Evolutionary conservation across 163 green algal species (phyloP), one percentile per base, ranked within the genome.

Genomic region (Chloromonas sp.): DNA sequence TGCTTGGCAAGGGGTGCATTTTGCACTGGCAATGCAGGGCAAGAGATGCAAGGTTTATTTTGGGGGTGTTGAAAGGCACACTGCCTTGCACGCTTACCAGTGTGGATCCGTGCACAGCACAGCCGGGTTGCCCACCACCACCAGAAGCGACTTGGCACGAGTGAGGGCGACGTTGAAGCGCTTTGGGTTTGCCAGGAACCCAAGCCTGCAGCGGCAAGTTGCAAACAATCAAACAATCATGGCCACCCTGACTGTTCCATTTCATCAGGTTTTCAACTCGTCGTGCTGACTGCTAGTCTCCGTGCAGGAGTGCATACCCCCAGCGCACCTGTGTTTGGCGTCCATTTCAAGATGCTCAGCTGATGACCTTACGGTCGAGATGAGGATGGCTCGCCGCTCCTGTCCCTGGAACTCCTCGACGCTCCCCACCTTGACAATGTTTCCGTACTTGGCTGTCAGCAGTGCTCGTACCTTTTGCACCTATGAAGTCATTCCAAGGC

Each of bases 81-180:
- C 71, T 14, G 5, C 13, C 5, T 59, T 36, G 13, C 61, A 15
- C 14, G 57, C 60, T 3, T 74, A 79, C 87, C 87, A 90, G 70
- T 87, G 13, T 1, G 61, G 81, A 79, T 88, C 87, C 3, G 59
- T 2, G 13, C 58, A 70, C 71, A 90, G 83, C 82, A 92, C 87
- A n/a, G 84, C 61, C 8, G 87, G 85, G 78, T 92, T 89, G 78
- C 90, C 90, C 70, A 93, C 86, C 60, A 92, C 80, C 2, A 92
- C 79, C 70, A 93, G 62, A 82, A 93, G 86, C 70, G 88, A 85
- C 85, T 90, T 88, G 2, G 90, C 90, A 1, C 96, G 92, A 0
- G 96, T 98, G 82, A 98, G 94, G 3, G 96, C 95, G 81, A 98
- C 96, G 86, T 98, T 98, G 89, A 98, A 95, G 60, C 94, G 87